Evolutionary conservation across 2,329 filamentous ascomycete genomes (phyloP), one percentile per base, ranked within the genome.

Genomic region (Colletotrichum musicola): DNA sequence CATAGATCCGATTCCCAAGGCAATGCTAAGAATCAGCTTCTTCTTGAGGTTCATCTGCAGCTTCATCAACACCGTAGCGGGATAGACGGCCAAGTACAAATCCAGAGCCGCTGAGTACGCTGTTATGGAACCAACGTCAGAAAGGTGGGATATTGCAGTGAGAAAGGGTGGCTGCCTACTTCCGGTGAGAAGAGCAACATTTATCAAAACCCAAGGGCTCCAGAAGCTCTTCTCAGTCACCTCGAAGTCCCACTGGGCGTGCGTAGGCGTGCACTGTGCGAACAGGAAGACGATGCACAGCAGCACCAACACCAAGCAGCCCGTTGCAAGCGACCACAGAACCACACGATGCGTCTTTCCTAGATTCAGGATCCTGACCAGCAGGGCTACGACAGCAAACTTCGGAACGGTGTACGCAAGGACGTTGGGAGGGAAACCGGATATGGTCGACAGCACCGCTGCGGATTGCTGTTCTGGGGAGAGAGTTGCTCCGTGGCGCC

Each of bases 351-450:
- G 74, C 4, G 16, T 4, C 10, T 62, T 64, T 22, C 64, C 67
- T 9, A 76, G 76, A 50, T 73, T 72, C 50, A 78, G 46, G 2
- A 78, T 72, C 16, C 74, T 71, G 5, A 64, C 71, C 1, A 78
- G 70, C 1, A 78, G 73, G 6, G 64, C 56, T 6, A 76, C 68
- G 42, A 74, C 74, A 16, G 75, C 76, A 4, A 78, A 65, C 55
- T 78, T 78, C 1, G 76, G 76, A 3, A 78, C 20, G 2, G 72
- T 72, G 47, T 76, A 74, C 5, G 75, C 72, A 20, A 75, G 44
- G 44, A 78, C 71, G 13, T 75, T 75, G 3, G 75, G 75, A 13
- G 69, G 62, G 64, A 75, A 77, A 27, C 71, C 75, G 3, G 73
- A 68, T 49, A 73, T 73, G 1, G 73, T 77, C 64, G 72, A 78